Base-by-base conservation (phyloP, 352 stramenopile species). In the Sclerospora graminicola region DNA sequence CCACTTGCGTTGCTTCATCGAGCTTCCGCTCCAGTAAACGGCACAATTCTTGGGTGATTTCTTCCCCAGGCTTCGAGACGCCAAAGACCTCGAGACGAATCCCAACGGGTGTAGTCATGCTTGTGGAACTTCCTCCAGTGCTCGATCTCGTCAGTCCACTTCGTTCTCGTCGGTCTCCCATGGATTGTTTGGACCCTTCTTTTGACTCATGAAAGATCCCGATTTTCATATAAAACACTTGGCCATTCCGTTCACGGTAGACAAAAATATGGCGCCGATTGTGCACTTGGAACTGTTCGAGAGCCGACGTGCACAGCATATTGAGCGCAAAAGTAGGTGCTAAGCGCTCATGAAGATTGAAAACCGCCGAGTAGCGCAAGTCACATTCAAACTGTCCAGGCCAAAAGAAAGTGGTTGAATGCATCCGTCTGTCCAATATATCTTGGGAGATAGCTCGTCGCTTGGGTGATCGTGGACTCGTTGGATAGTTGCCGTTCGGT, bases 161-260 rank as follows among this genome's bases (percentile, higher is more conserved):
- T 14, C 45, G 49, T 18, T 66, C 52, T 53, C 61, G 60, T 8
- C 48, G 57, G 20, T 68, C 59, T 45, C 61, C 51, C 8, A 30
- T 29, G 16, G 33, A 4, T 32, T 58, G 35, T 1, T 31, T 45
- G 7, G 26, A 28, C 19, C 26, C 55, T 29, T 28, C 33, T 11
- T 32, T 41, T 41, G 33, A 41, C 36, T 64, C 60, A 29, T 71
- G 60, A 37, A 65, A 69, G 40, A 85, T 62, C 32, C 75, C 82
- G 51, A 92, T 88, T 41, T 87, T 87, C 61, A 94, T 89, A 51
- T 94, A 94, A 58, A 92, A 94, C 14, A 92, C 82, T 35, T 92
- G 76, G 2, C 82, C 80, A 15, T 79, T 72, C 4, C 78, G 75
- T 53, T 94, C 80, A 11, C 79, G 65, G 38, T 94, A 94, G 8